phyloP scores from a whole-genome alignment of 768 basidiomycete species.

The Auricularia sp. region DNA sequence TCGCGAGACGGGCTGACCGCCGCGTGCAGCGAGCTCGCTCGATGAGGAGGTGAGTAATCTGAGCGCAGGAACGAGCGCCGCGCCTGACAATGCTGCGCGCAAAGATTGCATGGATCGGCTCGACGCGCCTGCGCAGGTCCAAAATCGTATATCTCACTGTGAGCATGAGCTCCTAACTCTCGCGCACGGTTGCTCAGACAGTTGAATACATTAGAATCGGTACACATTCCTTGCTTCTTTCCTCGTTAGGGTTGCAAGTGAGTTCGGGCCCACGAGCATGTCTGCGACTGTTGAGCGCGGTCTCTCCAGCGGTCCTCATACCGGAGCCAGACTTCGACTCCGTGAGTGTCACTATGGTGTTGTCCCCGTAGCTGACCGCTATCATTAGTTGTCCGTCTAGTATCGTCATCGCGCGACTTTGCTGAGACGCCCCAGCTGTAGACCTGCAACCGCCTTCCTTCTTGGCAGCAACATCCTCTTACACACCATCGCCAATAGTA shows the following conservation, averaged over 20 bases:
- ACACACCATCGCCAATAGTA: neutral
- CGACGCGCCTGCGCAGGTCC: neutral
- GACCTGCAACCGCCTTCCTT: neutral
- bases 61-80: neutral
- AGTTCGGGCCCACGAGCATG: neutral
- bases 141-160: neutral
- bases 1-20: neutral
- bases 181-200: neutral
- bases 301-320: neutral
- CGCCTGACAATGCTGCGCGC: neutral
- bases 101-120: neutral
- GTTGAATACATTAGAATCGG: neutral
- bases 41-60: neutral
- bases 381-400: neutral
- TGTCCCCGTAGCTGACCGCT: neutral
- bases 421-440: neutral
- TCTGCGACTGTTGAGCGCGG: neutral
- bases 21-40: neutral
- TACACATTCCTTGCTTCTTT: neutral
- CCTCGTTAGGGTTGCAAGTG: neutral
- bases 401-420: neutral
- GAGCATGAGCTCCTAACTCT: neutral
- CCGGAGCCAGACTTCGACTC: neutral
- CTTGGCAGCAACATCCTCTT: neutral
- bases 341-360: neutral